These are phyloP conservation scores for Perkinsela sp. DNA, from an alignment of 208 protist species.

Conservation along the genomic window DNA sequence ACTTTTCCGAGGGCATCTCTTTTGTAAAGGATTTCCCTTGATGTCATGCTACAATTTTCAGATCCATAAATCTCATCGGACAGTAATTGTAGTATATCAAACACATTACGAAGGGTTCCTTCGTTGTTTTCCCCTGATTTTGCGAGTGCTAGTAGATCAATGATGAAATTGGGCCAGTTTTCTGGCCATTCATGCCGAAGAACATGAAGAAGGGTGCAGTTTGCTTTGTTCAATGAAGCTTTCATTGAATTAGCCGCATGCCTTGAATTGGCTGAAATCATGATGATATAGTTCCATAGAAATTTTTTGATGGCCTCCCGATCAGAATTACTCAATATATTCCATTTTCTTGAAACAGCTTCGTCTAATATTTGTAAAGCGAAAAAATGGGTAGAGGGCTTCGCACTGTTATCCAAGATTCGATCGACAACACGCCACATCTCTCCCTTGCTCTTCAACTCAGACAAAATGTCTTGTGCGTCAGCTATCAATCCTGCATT, in stretches of 20 bases:
- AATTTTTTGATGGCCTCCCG: slow-evolving; percentile 72
- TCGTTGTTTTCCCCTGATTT: slow-evolving; percentile 51
- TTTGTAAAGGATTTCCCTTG: slow-evolving; percentile 70
- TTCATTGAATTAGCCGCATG: slow-evolving; percentile 16
- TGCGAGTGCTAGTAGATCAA: slow-evolving; percentile 59
- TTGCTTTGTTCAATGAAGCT: slow-evolving; percentile 60
- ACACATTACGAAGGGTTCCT: slow-evolving; percentile 87
- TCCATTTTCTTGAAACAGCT: slow-evolving; percentile 74
- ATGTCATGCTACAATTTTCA: slow-evolving; percentile 78
- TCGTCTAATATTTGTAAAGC: slow-evolving; percentile 72
- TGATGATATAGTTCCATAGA: slow-evolving; percentile 71
- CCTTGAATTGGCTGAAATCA: slow-evolving; percentile 31
- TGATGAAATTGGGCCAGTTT: slow-evolving; percentile 87
- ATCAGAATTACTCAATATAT: slow-evolving; percentile 64
- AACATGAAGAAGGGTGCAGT: slow-evolving; percentile 68
- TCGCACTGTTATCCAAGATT: slow-evolving; percentile 49
- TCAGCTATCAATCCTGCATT: slow-evolving; percentile 3
- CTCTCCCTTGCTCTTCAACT: slow-evolving; percentile 65
- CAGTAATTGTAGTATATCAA: slow-evolving; percentile 80
- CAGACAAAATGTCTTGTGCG: slow-evolving; percentile 42
- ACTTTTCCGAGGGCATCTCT: slow-evolving; percentile 76
- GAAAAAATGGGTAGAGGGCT: slow-evolving; percentile 47
- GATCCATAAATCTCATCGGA: slow-evolving; percentile 93
- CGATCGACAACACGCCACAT: slow-evolving; percentile 63
- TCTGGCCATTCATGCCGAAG: slow-evolving; percentile 93